Evolutionary conservation across 257 asterid species (phyloP), one percentile per base, ranked within the genome.

Genomic region (Orobanche coerulescens): DNA sequence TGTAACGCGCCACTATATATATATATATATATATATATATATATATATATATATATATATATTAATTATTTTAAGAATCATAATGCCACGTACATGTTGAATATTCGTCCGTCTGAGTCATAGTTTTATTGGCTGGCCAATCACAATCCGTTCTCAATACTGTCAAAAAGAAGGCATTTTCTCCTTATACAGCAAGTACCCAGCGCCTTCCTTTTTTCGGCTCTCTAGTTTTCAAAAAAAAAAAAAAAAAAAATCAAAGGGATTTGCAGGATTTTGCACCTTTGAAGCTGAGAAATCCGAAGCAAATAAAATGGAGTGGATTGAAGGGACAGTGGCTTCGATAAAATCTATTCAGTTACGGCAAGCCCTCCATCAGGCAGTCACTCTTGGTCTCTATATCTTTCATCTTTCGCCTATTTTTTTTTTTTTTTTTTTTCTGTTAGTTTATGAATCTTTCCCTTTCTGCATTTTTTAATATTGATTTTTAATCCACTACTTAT

Each of bases 321-420:
- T 85, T 36, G 71, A 49, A 51, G 73, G 69, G 16, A 49, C 71
- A 22, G 13, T 71, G 33, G 76, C 62, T 59, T 76, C 84, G n/a
- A 67, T 79, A 0, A 83, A 81, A 78, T 78, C 83, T 44, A 7
- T 86, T 54, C 60, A 75, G 58, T 34, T 83, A 15, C 79, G 95
- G 49, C 76, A 76, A 64, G 70, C 79, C 65, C 83, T 81, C 47
- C 73, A 78, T 40, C 91, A 83, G 37, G 62, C 66, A 22, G 44
- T 86, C 50, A 78, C 14, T 65, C 81, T 86, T 15, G 95, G 95
- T 83, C 66, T 42, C 40, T 34, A n/a, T n/a, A n/a, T n/a, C n/a
- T n/a, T n/a, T n/a, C n/a, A n/a, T n/a, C n/a, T n/a, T n/a, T n/a
- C n/a, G n/a, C n/a, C n/a, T n/a, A n/a, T n/a, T n/a, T n/a, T n/a